A percentile compares a stretch with the other conserved stretches of the same genome.
Evolutionary conservation across 495 filamentous ascomycete species (phyloP).

Genomic region (Neurospora sp.): DNA sequence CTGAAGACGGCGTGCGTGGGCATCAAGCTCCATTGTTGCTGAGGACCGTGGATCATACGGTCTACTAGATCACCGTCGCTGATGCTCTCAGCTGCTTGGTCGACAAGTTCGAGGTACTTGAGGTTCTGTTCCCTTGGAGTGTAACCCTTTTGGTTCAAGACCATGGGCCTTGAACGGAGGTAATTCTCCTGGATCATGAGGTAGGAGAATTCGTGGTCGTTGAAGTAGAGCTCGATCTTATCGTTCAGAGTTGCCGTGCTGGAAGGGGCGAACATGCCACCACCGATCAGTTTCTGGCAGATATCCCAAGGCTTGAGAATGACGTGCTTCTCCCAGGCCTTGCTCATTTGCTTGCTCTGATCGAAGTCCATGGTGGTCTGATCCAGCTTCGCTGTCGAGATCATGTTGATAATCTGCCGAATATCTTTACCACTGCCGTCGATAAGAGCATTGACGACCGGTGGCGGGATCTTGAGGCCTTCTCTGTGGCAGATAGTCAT

Average conservation of each 20-base stretch:
- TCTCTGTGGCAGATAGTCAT: conserved; percentile 93
- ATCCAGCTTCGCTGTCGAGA: conserved; percentile 85
- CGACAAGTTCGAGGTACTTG: conserved; percentile 72
- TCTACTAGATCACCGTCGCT: conserved; percentile 96
- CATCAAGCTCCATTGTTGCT: conserved; percentile 98
- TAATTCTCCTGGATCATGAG: conserved; percentile 99
- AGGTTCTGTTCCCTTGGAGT: conserved; percentile 52
- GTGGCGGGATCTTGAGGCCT: conserved; percentile 70
- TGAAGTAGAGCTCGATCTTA: conserved; percentile 98
- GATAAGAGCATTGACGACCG: conserved; percentile 88
- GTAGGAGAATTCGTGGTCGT: conserved; percentile 93
- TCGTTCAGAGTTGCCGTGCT: conserved; percentile 85
- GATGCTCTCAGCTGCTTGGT: conserved; percentile 86
- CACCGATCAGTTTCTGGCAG: conserved; percentile 77
- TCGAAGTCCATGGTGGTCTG: conserved; percentile 68
- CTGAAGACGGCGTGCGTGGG: conserved; percentile 95
- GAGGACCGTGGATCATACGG: conserved; percentile 93
- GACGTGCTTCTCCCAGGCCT: conserved; percentile 96
- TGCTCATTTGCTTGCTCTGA: conserved; percentile 82
- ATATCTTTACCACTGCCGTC: conserved; percentile 94
- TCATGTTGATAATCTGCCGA: conserved; percentile 97
- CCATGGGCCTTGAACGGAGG: conserved; percentile 64
- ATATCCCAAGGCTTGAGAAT: conserved; percentile 98
- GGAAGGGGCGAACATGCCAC: conserved; percentile 70
- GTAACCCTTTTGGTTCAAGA: conserved; percentile 46